These are phyloP conservation scores for Kluyveromyces marxianus DNA, from an alignment of 1,139 yeast species.

Conservation along the genomic window DNA sequence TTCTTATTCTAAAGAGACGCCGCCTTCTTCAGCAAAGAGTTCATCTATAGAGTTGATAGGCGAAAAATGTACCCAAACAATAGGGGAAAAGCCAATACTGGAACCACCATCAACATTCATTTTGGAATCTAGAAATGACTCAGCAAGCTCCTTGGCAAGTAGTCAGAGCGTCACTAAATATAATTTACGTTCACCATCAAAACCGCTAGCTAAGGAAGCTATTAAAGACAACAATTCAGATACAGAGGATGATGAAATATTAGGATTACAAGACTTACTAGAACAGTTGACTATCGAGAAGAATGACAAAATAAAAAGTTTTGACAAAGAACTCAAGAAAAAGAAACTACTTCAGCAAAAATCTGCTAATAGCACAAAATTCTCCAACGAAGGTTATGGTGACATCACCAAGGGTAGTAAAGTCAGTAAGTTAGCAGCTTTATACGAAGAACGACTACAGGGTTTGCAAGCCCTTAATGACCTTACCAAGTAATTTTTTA, in stretches of 20 bases:
- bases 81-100: neutral
- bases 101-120: neutral
- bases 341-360: slow-evolving; percentile 18
- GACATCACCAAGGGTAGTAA: slow-evolving; percentile 44
- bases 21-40: neutral
- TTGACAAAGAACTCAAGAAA: slow-evolving; percentile 25
- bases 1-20: neutral
- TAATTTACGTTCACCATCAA: neutral
- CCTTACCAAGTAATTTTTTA: slow-evolving; percentile 1
- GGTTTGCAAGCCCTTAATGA: slow-evolving; percentile 43
- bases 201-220: slow-evolving; percentile 1
- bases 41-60: neutral
- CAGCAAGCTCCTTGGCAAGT: neutral
- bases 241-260: neutral
- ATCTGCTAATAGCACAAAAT: slow-evolving; percentile 13
- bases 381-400: slow-evolving; percentile 35
- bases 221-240: neutral
- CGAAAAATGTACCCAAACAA: too few relatives aligned
- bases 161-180: neutral
- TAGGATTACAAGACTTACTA: slow-evolving; percentile 4
- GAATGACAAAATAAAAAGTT: slow-evolving; percentile 21
- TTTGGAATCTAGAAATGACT: neutral
- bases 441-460: slow-evolving; percentile 50
- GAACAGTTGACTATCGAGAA: slow-evolving; percentile 13
- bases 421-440: slow-evolving; percentile 47